Percentiles rank a stretch among this genome's conserved stretches.
Conservation (phyloP, 1,284 basidiomycete species). For the Ustilago curta region DNA sequence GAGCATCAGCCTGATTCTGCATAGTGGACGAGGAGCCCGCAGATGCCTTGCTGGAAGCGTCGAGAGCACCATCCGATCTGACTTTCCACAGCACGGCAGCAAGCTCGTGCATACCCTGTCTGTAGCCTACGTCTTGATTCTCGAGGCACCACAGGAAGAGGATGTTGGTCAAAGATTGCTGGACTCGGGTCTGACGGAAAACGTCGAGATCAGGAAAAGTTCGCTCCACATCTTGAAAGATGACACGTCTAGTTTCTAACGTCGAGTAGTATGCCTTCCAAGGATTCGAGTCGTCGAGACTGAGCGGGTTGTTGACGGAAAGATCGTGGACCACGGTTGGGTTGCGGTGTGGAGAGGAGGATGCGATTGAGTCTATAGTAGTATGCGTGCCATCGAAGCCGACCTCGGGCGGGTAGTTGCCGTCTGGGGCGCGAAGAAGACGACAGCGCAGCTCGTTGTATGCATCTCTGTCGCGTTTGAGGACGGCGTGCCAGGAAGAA, state of each 20-base stretch:
- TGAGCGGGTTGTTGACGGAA: slow-evolving; percentile 63
- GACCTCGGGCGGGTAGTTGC: slow-evolving; percentile 53
- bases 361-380: slow-evolving; percentile 1
- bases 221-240: slow-evolving; percentile 58
- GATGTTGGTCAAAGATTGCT: slow-evolving; percentile 49
- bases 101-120: slow-evolving; percentile 70
- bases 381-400: slow-evolving; percentile 38
- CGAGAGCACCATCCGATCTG: slow-evolving; percentile 30
- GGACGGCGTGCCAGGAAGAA: slow-evolving; percentile 43
- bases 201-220: slow-evolving; percentile 58
- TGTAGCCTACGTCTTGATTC: slow-evolving; percentile 61
- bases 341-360: not conserved
- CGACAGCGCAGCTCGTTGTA: slow-evolving; percentile 42
- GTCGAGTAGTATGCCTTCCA: slow-evolving; percentile 57
- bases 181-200: slow-evolving; percentile 37
- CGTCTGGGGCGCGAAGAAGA: slow-evolving; percentile 51
- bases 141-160: slow-evolving; percentile 62
- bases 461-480: slow-evolving; percentile 37
- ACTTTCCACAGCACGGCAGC: slow-evolving; percentile 59
- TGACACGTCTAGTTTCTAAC: slow-evolving; percentile 49
- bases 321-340: slow-evolving; percentile 30
- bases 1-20: slow-evolving; percentile 12
- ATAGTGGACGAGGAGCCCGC: not conserved
- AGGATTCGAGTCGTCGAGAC: slow-evolving; percentile 62
- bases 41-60: not conserved